Percentiles rank a stretch among this genome's conserved stretches.
phyloP scores from a whole-genome alignment of 148 eudicot genomes.

The Beta vulgaris region DNA sequence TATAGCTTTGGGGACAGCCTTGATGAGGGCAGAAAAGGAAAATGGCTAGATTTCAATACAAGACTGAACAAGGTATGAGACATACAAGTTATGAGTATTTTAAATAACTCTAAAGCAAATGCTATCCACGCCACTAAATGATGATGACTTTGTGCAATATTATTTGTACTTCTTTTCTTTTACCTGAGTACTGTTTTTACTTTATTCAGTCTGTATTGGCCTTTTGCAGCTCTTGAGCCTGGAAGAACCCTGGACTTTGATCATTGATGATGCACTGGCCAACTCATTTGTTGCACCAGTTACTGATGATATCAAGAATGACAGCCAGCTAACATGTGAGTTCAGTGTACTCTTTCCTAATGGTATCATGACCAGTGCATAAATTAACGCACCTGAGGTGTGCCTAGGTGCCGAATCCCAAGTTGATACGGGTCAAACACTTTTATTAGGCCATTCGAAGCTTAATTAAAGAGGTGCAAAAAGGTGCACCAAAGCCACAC shows the following conservation, averaged over 20 bases:
- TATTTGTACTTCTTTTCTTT: too few species aligned
- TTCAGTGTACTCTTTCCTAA: slow-evolving; percentile 5
- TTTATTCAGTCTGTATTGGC: neutral
- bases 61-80: slow-evolving; percentile 64
- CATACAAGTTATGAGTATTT: neutral
- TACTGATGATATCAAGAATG: slow-evolving; percentile 74
- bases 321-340: slow-evolving; percentile 74
- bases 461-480: too few species aligned
- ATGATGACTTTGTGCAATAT: neutral
- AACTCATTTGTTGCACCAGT: slow-evolving; percentile 89
- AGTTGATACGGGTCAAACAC: too few species aligned
- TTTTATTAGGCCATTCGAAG: too few species aligned
- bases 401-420: too few species aligned
- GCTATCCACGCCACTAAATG: neutral
- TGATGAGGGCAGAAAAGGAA: slow-evolving; percentile 62
- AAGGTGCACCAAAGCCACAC: too few species aligned
- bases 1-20: slow-evolving; percentile 93
- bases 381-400: too few species aligned
- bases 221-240: slow-evolving; percentile 60
- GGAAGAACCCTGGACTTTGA: slow-evolving; percentile 85
- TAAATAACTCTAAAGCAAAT: neutral
- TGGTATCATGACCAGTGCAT: too few species aligned
- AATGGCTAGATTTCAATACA: slow-evolving; percentile 72
- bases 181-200: too few species aligned
- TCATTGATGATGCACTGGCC: slow-evolving; percentile 83